Evolutionary conservation across 495 filamentous ascomycete species (phyloP).

Genomic region (Aspergillus bridgeri): DNA sequence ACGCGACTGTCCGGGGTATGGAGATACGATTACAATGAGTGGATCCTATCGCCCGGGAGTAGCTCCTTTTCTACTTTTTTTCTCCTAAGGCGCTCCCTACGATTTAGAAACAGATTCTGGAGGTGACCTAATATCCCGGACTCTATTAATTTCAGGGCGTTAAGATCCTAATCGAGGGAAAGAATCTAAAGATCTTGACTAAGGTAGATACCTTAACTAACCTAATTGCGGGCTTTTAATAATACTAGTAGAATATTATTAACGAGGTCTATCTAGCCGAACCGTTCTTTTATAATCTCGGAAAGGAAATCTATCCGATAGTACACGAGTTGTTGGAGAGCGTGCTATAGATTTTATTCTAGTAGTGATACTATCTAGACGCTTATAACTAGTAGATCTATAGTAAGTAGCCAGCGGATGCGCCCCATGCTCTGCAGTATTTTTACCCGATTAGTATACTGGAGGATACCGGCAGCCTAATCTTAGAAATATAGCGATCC

Average conservation of each 20-base stretch:
- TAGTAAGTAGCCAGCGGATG: neutral
- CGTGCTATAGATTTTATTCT: neutral
- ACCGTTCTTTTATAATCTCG: conserved; percentile 5
- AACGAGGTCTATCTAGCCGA: conserved; percentile 1
- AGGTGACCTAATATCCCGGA: conserved; percentile 1
- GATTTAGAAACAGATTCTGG: conserved; percentile 1
- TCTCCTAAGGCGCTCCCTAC: neutral
- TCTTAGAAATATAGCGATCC: neutral
- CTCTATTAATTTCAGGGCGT: conserved; percentile 2
- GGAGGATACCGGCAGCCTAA: neutral
- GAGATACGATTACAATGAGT: neutral
- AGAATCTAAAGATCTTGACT: conserved; percentile 8
- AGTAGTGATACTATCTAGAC: conserved; percentile 1
- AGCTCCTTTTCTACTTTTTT: conserved; percentile 8
- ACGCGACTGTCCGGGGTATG: conserved; percentile 5
- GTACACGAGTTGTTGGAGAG: neutral
- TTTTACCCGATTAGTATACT: conserved; percentile 6
- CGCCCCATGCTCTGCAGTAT: neutral
- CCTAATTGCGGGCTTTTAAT: conserved; percentile 1
- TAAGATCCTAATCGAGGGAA: conserved; percentile 3
- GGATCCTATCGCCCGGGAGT: conserved; percentile 2
- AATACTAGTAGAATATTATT: neutral
- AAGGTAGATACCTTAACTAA: conserved; percentile 1
- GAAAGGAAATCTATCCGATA: conserved; percentile 5
- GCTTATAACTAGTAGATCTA: neutral